Percentiles rank a stretch among this genome's conserved stretches.
These are phyloP conservation scores for Hymenoscyphus fructigenus DNA, from an alignment of 2,329 filamentous ascomycete genomes.

Conservation along the genomic window DNA sequence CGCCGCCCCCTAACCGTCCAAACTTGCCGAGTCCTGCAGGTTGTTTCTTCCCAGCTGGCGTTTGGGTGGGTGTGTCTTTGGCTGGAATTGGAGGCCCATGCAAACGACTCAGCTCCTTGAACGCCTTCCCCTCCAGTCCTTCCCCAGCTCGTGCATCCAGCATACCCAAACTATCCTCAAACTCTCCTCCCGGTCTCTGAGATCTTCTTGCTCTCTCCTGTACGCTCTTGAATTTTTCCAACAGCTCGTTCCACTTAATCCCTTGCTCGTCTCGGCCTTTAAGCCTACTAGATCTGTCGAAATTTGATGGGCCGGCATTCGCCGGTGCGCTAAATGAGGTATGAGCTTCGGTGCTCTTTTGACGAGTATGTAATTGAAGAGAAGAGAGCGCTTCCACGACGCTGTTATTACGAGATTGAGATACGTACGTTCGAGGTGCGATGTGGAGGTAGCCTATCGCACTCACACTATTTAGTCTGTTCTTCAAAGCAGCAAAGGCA, in stretches of 20 bases:
- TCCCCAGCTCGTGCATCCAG: conserved; percentile 44
- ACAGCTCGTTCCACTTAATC: conserved; percentile 87
- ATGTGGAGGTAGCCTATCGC: conserved; percentile 94
- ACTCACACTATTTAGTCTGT: conserved; percentile 93
- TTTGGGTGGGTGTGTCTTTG: conserved; percentile 48
- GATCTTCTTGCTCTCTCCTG: conserved; percentile 80
- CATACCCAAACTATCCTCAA: conserved; percentile 50
- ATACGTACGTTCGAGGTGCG: conserved; percentile 72
- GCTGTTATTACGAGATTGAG: conserved; percentile 38
- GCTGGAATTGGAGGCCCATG: conserved; percentile 44
- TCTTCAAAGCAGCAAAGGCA: conserved; percentile 94
- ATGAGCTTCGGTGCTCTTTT: conserved; percentile 37
- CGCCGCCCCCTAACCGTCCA: conserved; percentile 65
- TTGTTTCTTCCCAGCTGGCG: conserved; percentile 55
- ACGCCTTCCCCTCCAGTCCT: conserved; percentile 39
- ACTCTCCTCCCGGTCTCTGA: conserved; percentile 52
- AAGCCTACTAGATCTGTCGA: conserved; percentile 73
- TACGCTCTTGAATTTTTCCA: conserved; percentile 91
- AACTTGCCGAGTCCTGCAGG: conserved; percentile 62
- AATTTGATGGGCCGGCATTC: conserved; percentile 53
- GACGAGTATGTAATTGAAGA: conserved; percentile 34
- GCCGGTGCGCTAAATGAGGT: conserved; percentile 44
- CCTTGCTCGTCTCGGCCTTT: conserved; percentile 78
- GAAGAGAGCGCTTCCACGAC: conserved; percentile 35
- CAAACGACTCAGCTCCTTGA: conserved; percentile 37